Evolutionary conservation across 2,329 filamentous ascomycete species (phyloP).

Genomic region (Monilinia polystroma): DNA sequence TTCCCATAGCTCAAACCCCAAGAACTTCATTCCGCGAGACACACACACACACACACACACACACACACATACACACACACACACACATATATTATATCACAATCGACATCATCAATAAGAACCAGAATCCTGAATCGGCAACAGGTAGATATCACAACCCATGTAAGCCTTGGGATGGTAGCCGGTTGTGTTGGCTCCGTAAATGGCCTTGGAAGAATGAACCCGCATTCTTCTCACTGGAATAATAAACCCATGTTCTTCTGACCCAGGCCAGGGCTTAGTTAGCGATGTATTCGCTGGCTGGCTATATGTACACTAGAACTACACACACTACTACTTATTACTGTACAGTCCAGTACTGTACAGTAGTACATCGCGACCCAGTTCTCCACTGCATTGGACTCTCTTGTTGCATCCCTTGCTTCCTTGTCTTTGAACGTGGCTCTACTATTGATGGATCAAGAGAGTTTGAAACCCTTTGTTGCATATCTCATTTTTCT

Average conservation of each 20-base stretch:
- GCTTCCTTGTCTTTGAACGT: conserved; percentile 15
- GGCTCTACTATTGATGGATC: not conserved
- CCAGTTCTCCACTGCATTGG: not conserved
- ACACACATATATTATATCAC: too few species aligned
- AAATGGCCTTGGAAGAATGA: not conserved
- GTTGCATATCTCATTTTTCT: conserved; percentile 4
- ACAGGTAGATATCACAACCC: too few species aligned
- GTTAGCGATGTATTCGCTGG: not conserved
- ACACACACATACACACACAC: too few species aligned
- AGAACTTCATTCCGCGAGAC: too few species aligned
- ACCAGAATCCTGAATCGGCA: too few species aligned
- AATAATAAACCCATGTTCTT: not conserved
- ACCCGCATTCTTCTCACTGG: not conserved
- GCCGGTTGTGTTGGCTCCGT: not conserved
- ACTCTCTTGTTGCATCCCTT: conserved; percentile 5
- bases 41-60: too few species aligned
- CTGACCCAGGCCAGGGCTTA: conserved; percentile 1
- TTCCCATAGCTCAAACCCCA: too few species aligned
- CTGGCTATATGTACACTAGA: not conserved
- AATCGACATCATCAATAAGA: too few species aligned
- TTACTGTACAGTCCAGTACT: too few species aligned
- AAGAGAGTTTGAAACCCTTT: not conserved
- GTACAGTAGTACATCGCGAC: not conserved
- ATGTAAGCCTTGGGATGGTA: too few species aligned
- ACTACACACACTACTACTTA: too few species aligned